Conservation (phyloP, 305 asterid species). For the Striga hermonthica region DNA sequence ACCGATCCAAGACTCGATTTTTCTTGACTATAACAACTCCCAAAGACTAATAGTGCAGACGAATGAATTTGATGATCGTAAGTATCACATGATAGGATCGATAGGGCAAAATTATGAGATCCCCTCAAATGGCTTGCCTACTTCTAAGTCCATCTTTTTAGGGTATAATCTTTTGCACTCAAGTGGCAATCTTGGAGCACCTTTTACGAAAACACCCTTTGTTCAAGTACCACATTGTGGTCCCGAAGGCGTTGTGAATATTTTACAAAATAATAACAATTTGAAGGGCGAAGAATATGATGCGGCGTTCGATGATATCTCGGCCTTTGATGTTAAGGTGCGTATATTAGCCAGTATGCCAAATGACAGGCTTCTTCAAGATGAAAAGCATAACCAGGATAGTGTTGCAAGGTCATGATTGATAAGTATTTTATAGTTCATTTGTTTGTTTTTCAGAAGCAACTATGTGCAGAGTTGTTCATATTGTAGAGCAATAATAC, state of each 20-base stretch:
- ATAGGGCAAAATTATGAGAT: constrained; percentile 43
- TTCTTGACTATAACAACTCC: constrained; percentile 32
- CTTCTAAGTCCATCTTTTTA: constrained; percentile 45
- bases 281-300: constrained; percentile 29
- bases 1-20: constrained; percentile 38
- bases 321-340: constrained; percentile 38
- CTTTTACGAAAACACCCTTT: constrained; percentile 33
- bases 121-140: constrained; percentile 32
- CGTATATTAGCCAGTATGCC: constrained; percentile 28
- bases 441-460: constrained; percentile 1
- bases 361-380: constrained; percentile 32
- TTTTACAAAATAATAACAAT: constrained; percentile 28
- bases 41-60: constrained; percentile 30
- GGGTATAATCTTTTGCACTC: constrained; percentile 52
- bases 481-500: constrained; percentile 27
- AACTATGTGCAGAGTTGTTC: constrained; percentile 28
- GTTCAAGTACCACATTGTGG: constrained; percentile 29
- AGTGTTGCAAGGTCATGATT: constrained; percentile 37
- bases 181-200: constrained; percentile 35
- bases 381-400: constrained; percentile 35
- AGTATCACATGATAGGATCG: constrained; percentile 37
- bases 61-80: constrained; percentile 31
- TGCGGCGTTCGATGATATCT: constrained; percentile 21
- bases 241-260: constrained; percentile 29
- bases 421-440: neutral